A percentile compares a stretch with the other conserved stretches of the same genome.
Conservation (phyloP, 257 asterid species). For the Solanum chmielewskii region DNA sequence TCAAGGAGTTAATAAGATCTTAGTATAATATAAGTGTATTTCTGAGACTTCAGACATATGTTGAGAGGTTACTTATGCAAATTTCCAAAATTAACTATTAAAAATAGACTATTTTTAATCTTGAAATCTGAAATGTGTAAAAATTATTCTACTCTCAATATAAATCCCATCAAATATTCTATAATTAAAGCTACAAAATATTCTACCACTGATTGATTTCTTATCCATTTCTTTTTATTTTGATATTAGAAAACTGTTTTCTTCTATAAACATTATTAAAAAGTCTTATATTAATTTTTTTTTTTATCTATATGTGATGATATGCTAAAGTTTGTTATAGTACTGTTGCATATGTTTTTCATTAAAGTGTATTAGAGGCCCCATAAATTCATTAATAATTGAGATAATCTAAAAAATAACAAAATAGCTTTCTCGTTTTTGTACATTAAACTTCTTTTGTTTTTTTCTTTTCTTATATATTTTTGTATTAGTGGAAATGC, state of each 20-base stretch:
- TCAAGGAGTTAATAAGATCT: no score
- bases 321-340: background rate
- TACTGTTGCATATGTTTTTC: background rate
- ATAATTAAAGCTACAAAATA: no score
- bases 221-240: background rate
- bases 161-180: no score
- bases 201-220: background rate
- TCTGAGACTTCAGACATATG: rapidly evolving
- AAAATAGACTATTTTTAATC: no score
- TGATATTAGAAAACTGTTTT: no score
- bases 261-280: background rate
- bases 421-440: background rate
- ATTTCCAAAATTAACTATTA: no score
- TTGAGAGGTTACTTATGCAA: no score
- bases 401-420: background rate
- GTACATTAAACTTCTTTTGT: no score
- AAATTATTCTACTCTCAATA: no score
- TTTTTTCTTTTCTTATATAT: background rate
- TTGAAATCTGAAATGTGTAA: no score
- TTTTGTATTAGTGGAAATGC: background rate
- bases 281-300: no score
- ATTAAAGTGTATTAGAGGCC: background rate
- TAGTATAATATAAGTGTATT: no score
- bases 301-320: background rate
- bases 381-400: background rate